Evolutionary conservation across 2,329 filamentous ascomycete species (phyloP).

Genomic region (Pseudocercospora fijiensis): DNA sequence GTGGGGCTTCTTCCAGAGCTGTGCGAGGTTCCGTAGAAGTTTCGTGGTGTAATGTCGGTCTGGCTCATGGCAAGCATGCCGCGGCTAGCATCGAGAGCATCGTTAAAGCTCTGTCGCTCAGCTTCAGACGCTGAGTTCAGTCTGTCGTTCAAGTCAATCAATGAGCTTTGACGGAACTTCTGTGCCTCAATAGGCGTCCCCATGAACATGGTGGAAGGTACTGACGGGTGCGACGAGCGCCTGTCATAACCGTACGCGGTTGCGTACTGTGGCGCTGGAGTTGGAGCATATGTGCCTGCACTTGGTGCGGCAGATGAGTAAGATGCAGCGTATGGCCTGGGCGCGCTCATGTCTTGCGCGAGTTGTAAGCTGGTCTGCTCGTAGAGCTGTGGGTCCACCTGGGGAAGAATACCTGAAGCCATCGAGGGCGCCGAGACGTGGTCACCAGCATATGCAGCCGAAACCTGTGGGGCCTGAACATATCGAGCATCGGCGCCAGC

Average conservation of each 20-base stretch:
- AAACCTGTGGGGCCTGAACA: slow-evolving; percentile 34
- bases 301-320: slow-evolving; percentile 69
- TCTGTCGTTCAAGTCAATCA: slow-evolving; percentile 63
- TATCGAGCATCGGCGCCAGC: slow-evolving; percentile 53
- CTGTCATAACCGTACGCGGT: slow-evolving; percentile 61
- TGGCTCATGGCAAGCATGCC: slow-evolving; percentile 96
- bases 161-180: slow-evolving; percentile 58
- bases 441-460: slow-evolving; percentile 64
- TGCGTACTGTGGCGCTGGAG: slow-evolving; percentile 67
- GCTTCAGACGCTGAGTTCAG: slow-evolving; percentile 57
- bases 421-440: slow-evolving; percentile 68
- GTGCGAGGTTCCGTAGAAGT: slow-evolving; percentile 70
- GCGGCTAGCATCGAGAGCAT: slow-evolving; percentile 87
- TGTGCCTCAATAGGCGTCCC: slow-evolving; percentile 48
- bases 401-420: slow-evolving; percentile 64
- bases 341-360: slow-evolving; percentile 70
- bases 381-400: slow-evolving; percentile 56
- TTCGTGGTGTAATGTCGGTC: slow-evolving; percentile 74
- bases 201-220: slow-evolving; percentile 56
- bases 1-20: slow-evolving; percentile 60
- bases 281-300: slow-evolving; percentile 66
- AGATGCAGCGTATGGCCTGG: slow-evolving; percentile 69
- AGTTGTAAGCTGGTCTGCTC: slow-evolving; percentile 64
- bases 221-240: slow-evolving; percentile 83
- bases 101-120: slow-evolving; percentile 71